These are phyloP conservation scores for Passiflora organensis DNA, from an alignment of 345 rosid genomes.

Conservation along the genomic window DNA sequence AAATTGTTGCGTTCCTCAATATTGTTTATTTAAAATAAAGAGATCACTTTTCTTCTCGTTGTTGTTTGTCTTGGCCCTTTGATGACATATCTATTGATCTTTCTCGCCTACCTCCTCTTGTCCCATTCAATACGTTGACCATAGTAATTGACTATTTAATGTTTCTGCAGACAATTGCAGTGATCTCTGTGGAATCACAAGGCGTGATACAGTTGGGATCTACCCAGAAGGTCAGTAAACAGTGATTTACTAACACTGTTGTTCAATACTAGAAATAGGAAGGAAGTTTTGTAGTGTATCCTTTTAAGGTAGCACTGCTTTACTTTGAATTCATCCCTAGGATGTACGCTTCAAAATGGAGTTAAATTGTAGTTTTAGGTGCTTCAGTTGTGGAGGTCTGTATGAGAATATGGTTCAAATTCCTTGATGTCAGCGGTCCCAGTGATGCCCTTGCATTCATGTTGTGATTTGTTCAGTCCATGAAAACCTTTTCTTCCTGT, in stretches of 20 bases:
- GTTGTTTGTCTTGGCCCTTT: background rate
- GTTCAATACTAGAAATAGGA: background rate
- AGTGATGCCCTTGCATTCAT: too few species aligned
- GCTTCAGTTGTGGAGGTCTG: too few species aligned
- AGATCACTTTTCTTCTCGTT: background rate
- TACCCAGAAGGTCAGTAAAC: slow-evolving; percentile 53
- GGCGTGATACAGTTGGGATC: slow-evolving; percentile 90
- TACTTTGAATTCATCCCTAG: too few species aligned
- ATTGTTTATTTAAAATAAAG: background rate
- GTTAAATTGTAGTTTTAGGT: too few species aligned
- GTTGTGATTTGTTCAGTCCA: too few species aligned
- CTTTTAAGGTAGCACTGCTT: background rate
- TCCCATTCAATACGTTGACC: background rate
- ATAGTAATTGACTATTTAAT: slow-evolving; percentile 10
- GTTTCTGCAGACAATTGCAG: slow-evolving; percentile 63
- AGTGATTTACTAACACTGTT: background rate
- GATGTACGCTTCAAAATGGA: too few species aligned
- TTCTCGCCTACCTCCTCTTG: background rate
- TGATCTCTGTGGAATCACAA: slow-evolving; percentile 50
- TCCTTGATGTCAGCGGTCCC: too few species aligned
- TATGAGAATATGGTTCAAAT: too few species aligned
- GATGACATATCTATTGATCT: background rate
- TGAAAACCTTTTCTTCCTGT: too few species aligned
- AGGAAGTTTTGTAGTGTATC: background rate
- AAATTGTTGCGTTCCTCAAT: background rate